Evolutionary conservation across 2,329 filamentous ascomycete genomes (phyloP).

Genomic region (Diaporthe eres): DNA sequence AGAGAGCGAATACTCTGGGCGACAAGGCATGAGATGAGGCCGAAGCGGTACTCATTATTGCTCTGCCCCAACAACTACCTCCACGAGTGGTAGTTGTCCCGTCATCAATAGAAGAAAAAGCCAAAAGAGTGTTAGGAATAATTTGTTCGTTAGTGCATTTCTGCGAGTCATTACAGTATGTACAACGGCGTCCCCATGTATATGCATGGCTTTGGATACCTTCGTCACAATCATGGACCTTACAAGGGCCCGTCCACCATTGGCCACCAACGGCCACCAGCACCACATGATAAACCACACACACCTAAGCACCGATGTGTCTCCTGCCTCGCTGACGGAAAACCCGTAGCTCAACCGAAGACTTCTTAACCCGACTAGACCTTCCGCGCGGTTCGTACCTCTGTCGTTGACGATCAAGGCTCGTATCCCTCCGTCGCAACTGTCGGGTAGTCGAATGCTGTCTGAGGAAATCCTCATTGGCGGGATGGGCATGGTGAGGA

Average conservation of each 20-base stretch:
- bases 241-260: neutral
- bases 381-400: conserved; percentile 17
- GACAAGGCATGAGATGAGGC: neutral
- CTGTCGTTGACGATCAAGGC: conserved; percentile 28
- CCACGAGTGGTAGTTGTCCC: neutral
- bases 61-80: neutral
- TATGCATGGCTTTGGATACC: conserved; percentile 15
- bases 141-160: conserved; percentile 28
- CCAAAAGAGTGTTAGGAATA: neutral
- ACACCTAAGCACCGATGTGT: conserved; percentile 17
- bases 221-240: neutral
- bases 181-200: conserved; percentile 18
- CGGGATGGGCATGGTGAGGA: conserved; percentile 40
- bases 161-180: conserved; percentile 24
- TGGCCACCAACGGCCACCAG: neutral
- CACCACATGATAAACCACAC: neutral
- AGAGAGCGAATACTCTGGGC: too few relatives aligned
- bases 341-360: conserved; percentile 12
- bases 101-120: neutral
- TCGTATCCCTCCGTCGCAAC: conserved; percentile 25
- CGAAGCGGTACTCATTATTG: neutral
- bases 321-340: conserved; percentile 31
- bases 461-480: conserved; percentile 29
- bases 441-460: conserved; percentile 34
- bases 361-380: conserved; percentile 23